Evolutionary conservation across 495 filamentous ascomycete species (phyloP).

Genomic region (Staphylotrichum longicolle): DNA sequence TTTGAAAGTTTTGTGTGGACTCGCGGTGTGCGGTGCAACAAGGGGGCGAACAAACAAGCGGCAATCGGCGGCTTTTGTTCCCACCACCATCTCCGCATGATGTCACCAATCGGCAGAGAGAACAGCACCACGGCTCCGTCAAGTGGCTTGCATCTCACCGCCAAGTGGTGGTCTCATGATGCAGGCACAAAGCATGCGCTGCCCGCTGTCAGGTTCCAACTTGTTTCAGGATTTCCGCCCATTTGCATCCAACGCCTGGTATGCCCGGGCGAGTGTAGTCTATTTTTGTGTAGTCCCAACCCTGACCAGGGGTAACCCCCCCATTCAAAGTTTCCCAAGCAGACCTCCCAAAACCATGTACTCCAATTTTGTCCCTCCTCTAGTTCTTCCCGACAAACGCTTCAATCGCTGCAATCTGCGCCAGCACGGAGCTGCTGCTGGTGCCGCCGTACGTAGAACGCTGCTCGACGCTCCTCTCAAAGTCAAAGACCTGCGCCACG

Average conservation of each 20-base stretch:
- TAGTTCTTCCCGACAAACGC: conserved; percentile 20
- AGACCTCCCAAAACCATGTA: too few relatives aligned
- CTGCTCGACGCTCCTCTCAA: conserved; percentile 84
- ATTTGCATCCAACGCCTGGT: background rate
- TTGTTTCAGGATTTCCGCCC: too few relatives aligned
- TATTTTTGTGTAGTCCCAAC: background rate
- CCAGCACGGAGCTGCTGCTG: conserved; percentile 66
- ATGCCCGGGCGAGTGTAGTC: background rate
- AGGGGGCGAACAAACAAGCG: background rate
- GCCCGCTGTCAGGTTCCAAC: too few relatives aligned
- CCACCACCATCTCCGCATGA: background rate
- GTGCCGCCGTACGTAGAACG: conserved; percentile 79
- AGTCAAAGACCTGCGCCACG: conserved; percentile 72
- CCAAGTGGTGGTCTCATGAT: background rate
- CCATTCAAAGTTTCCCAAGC: background rate
- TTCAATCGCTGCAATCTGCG: conserved; percentile 59
- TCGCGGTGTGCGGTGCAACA: too few relatives aligned
- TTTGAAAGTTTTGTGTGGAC: background rate
- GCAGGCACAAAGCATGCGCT: background rate
- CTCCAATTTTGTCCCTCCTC: background rate
- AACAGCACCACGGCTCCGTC: background rate
- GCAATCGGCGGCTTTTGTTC: conserved; percentile 6
- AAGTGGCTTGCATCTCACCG: background rate
- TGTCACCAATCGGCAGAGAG: conserved; percentile 16
- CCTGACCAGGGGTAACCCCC: background rate